phyloP scores from a whole-genome alignment of 169 alveolate species.

The Ichthyophthirius multifiliis region DNA sequence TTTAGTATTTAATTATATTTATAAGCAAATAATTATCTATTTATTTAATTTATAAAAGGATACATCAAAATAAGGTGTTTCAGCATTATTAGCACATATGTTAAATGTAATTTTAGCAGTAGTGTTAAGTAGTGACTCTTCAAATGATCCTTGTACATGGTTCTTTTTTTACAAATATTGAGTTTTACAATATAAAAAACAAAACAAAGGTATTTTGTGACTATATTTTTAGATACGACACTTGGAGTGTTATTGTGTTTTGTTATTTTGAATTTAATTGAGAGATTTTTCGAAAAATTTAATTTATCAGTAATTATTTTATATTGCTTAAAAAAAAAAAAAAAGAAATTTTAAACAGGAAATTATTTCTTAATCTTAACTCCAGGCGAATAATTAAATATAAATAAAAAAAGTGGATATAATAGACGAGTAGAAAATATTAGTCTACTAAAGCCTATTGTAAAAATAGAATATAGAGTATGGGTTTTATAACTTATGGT shows the following conservation, averaged over 20 bases:
- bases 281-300: not conserved
- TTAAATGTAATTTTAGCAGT: not conserved
- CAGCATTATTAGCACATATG: constrained; percentile 10
- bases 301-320: not conserved
- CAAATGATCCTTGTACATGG: not conserved
- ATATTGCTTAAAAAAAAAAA: not conserved
- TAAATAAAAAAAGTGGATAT: not conserved
- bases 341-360: not conserved
- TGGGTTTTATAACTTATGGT: not conserved
- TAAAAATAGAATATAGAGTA: not conserved
- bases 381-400: not conserved
- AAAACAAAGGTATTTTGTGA: not conserved
- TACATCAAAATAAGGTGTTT: not conserved
- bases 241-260: not conserved
- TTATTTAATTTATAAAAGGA: not conserved
- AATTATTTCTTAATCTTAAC: not conserved
- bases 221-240: not conserved
- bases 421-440: not conserved
- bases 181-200: not conserved
- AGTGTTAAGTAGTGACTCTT: not conserved
- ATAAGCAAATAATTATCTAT: not conserved
- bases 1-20: not conserved
- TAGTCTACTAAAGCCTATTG: not conserved
- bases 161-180: not conserved
- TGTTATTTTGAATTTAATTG: not conserved